These are phyloP conservation scores for Pseudopediastrum boryanum DNA, from an alignment of 139 green algal species.

Conservation along the genomic window DNA sequence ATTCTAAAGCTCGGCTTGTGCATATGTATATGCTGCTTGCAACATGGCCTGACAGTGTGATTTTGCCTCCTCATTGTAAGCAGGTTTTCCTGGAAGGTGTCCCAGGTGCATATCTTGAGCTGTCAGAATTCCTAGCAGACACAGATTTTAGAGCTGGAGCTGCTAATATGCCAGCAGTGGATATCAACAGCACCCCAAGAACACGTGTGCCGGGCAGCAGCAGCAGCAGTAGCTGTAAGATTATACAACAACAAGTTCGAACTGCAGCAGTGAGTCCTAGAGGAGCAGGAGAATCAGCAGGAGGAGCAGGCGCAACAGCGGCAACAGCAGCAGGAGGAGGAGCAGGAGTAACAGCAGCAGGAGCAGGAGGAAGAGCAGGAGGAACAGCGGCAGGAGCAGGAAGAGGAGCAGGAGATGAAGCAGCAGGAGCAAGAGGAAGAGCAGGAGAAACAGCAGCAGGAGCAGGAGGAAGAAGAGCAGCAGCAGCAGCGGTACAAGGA, in stretches of 20 bases:
- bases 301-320: too few species aligned
- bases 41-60: too few species aligned
- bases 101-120: neutral
- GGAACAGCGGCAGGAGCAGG: slow-evolving; percentile 20
- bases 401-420: neutral
- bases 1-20: too few species aligned
- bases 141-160: neutral
- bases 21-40: too few species aligned
- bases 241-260: neutral
- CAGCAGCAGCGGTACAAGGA: neutral
- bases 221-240: neutral
- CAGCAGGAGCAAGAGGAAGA: neutral
- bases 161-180: neutral
- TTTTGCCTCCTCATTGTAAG: too few species aligned
- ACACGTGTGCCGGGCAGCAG: neutral
- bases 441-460: neutral
- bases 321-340: slow-evolving; percentile 12
- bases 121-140: neutral
- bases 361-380: slow-evolving; percentile 6
- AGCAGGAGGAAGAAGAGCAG: neutral
- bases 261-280: neutral
- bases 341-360: slow-evolving; percentile 8
- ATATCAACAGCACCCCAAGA: neutral
- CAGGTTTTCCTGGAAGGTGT: too few species aligned
- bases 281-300: too few species aligned